Evolutionary conservation across 345 rosid genomes (phyloP).

Genomic region (Salix purpurea): DNA sequence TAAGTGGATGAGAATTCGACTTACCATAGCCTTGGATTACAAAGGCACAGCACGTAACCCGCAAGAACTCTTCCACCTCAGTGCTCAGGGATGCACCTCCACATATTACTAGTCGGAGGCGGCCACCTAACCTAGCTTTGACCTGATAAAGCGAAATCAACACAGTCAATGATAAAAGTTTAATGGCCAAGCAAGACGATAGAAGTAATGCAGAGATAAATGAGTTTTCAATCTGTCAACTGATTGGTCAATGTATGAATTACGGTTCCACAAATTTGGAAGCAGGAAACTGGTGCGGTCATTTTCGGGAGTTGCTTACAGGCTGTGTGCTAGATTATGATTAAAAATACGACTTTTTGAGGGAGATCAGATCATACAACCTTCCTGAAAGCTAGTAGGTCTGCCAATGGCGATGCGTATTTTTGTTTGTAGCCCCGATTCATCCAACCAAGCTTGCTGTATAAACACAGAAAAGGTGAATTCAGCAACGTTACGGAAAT

Average conservation of each 20-base stretch:
- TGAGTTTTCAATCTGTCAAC: no score
- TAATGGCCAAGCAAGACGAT: no score
- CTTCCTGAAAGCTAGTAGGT: constrained; percentile 95
- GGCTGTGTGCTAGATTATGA: no score
- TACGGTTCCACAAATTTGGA: no score
- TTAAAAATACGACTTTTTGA: no score
- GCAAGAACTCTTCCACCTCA: constrained; percentile 89
- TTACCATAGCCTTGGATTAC: constrained; percentile 91
- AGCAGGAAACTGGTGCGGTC: no score
- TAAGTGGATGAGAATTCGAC: no score
- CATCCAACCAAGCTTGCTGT: constrained; percentile 92
- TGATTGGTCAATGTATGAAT: no score
- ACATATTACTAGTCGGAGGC: constrained; percentile 68
- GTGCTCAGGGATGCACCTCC: constrained; percentile 91
- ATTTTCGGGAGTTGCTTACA: no score
- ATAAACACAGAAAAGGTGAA: not conserved
- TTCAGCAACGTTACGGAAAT: not conserved
- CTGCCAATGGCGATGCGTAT: constrained; percentile 78
- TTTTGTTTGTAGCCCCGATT: constrained; percentile 73
- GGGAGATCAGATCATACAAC: constrained; percentile 28
- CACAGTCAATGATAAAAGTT: no score
- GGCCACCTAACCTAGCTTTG: constrained; percentile 82
- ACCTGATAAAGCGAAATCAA: constrained; percentile 40
- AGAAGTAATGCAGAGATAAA: no score
- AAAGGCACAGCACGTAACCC: constrained; percentile 85